Conservation (phyloP, 495 filamentous ascomycete genomes). For the Penicillium chermesinum region DNA sequence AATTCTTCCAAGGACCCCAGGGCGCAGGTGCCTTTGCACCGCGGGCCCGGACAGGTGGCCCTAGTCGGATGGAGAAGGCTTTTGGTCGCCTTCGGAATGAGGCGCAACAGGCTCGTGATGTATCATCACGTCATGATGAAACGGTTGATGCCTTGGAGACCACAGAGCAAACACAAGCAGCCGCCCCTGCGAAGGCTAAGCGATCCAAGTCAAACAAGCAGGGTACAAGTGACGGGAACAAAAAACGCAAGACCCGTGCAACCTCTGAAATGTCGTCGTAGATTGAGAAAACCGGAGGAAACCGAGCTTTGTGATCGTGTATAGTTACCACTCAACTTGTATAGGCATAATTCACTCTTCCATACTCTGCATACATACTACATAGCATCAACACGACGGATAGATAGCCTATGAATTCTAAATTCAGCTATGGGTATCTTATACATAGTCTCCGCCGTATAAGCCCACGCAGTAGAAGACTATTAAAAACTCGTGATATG, state of each 20-base stretch:
- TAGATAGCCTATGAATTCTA: too few species aligned
- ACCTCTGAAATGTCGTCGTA: background rate
- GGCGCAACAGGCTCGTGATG: conserved; percentile 32
- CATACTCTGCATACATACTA: too few species aligned
- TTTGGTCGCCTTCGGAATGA: conserved; percentile 60
- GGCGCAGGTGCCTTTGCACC: conserved; percentile 76
- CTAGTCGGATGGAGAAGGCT: conserved; percentile 77
- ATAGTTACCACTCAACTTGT: too few species aligned
- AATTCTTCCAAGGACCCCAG: conserved; percentile 65
- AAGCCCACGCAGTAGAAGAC: too few species aligned
- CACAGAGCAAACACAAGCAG: too few species aligned
- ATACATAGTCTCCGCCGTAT: too few species aligned
- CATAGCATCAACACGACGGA: too few species aligned
- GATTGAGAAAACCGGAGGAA: background rate
- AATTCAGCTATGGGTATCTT: too few species aligned
- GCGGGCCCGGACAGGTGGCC: conserved; percentile 52
- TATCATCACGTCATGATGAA: background rate
- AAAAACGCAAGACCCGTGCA: conserved; percentile 16
- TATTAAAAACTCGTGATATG: background rate
- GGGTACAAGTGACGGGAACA: conserved; percentile 7
- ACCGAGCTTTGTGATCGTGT: too few species aligned
- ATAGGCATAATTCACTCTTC: too few species aligned
- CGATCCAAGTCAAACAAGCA: conserved; percentile 1
- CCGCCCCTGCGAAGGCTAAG: too few species aligned
- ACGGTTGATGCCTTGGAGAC: too few species aligned